A percentile compares a stretch with the other conserved stretches of the same genome.
Conservation (phyloP, 2,329 filamentous ascomycete species). For the Arthrobotrys megalospora region DNA sequence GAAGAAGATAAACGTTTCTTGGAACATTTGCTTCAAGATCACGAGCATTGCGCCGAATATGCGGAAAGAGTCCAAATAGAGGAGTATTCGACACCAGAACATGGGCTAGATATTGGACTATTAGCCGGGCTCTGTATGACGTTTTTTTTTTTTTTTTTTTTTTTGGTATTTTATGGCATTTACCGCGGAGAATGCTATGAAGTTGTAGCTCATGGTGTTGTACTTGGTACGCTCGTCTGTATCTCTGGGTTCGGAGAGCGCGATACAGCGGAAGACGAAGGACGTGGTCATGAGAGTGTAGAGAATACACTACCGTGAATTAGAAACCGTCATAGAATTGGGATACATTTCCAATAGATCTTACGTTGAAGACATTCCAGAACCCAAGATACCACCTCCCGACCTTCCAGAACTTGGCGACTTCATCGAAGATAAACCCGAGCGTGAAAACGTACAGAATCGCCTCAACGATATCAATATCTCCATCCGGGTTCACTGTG, state of each 20-base stretch:
- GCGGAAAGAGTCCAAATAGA: conserved; percentile 91
- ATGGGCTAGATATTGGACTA: conserved; percentile 73
- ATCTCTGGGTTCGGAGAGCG: conserved; percentile 75
- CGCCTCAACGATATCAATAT: conserved; percentile 86
- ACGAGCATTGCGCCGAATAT: conserved; percentile 99
- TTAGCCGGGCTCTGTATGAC: neutral
- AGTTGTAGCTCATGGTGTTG: conserved; percentile 91
- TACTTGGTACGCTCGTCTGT: conserved; percentile 74
- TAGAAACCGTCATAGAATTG: neutral
- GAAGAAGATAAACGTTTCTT: conserved; percentile 78
- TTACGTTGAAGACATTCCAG: conserved; percentile 94
- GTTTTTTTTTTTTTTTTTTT: no score
- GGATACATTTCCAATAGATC: conserved; percentile 2
- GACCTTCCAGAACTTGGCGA: conserved; percentile 92
- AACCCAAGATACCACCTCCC: conserved; percentile 92
- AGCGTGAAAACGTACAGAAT: conserved; percentile 91
- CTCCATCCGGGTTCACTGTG: conserved; percentile 87
- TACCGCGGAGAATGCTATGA: conserved; percentile 85
- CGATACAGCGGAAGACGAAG: conserved; percentile 83
- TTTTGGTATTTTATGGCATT: neutral
- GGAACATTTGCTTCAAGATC: conserved; percentile 80
- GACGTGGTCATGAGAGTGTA: conserved; percentile 85
- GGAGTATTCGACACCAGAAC: conserved; percentile 93
- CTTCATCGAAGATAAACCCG: conserved; percentile 90
- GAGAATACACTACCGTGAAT: conserved; percentile 70